Conservation (phyloP, 345 rosid species). For the Citrus reticulata region DNA sequence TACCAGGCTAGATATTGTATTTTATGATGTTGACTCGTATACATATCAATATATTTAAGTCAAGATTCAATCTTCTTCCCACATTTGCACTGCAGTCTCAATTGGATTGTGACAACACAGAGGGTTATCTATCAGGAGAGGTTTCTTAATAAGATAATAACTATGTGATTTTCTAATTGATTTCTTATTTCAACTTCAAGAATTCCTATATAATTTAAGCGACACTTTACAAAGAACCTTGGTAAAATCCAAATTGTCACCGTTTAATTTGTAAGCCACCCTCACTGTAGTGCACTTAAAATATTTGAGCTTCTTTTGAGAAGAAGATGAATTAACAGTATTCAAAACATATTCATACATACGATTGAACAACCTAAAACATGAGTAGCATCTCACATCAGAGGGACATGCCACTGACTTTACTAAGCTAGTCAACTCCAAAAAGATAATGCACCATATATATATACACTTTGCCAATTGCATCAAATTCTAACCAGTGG, state of each 20-base stretch:
- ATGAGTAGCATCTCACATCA: conserved; percentile 24
- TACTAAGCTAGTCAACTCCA: conserved; percentile 17
- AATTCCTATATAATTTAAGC: too few species aligned
- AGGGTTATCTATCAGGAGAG: background rate
- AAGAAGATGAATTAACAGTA: background rate
- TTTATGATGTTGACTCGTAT: background rate
- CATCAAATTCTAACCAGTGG: conserved; percentile 11
- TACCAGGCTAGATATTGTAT: background rate
- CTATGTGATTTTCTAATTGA: background rate
- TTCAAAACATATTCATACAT: background rate
- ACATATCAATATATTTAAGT: background rate
- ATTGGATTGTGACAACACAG: conserved; percentile 12
- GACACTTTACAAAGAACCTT: background rate
- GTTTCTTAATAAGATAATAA: background rate
- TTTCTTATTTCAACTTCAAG: background rate
- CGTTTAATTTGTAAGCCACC: background rate
- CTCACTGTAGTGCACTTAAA: background rate
- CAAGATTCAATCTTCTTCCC: background rate
- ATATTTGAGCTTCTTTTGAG: background rate
- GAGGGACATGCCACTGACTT: conserved; percentile 2
- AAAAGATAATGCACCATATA: background rate
- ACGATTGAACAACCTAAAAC: background rate
- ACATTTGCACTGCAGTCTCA: background rate
- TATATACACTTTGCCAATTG: background rate
- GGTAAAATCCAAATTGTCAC: background rate